These are phyloP conservation scores for Trametes cingulata DNA, from an alignment of 768 basidiomycete genomes.

Conservation along the genomic window DNA sequence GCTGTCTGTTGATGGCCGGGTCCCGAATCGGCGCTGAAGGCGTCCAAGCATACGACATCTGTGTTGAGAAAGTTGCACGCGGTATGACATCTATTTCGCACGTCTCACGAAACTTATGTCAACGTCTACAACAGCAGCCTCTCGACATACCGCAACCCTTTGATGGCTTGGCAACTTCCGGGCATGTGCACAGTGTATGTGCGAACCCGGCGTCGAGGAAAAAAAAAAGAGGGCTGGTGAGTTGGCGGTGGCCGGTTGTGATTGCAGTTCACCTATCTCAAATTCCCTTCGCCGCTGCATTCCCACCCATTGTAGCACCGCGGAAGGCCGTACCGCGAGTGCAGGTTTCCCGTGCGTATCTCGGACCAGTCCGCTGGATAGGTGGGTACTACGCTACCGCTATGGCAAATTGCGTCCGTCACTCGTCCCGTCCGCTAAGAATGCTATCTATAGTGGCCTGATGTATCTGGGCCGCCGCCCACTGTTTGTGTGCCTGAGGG, in stretches of 20 bases:
- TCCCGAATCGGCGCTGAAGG: no score
- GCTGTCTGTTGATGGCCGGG: no score
- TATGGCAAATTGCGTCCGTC: background rate
- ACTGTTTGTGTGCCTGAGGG: slow-evolving; percentile 1
- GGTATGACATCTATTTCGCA: no score
- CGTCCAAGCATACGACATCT: no score
- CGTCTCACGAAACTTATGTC: no score
- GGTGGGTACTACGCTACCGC: background rate
- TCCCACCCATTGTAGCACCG: background rate
- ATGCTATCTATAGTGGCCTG: slow-evolving; percentile 7
- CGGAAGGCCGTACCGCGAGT: background rate
- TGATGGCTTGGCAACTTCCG: no score
- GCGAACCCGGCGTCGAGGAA: no score
- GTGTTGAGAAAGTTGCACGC: no score
- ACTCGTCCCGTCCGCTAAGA: slow-evolving; percentile 2
- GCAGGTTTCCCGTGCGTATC: background rate
- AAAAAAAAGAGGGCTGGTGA: no score
- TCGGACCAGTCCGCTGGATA: background rate
- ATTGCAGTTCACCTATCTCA: background rate
- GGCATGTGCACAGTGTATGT: no score
- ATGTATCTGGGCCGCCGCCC: background rate
- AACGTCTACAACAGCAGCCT: no score
- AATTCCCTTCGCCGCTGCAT: background rate
- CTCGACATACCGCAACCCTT: no score
- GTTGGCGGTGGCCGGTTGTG: background rate